Evolutionary conservation across 148 eudicot species (phyloP), one percentile per base, ranked within the genome.

Genomic region (Dysphania ambrosioides): DNA sequence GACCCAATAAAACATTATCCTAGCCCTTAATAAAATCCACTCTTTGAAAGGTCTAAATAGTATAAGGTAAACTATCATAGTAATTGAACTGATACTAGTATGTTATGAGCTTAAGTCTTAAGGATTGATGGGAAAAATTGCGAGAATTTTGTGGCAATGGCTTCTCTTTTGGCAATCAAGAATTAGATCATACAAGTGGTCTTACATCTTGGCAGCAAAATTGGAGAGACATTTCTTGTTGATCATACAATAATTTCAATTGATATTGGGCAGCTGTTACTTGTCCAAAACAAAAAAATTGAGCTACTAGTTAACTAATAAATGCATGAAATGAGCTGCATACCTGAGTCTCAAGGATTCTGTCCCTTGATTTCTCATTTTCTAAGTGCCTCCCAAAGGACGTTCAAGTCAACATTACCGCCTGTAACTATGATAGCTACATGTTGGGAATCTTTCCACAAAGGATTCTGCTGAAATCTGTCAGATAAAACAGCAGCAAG

Each of bases 401-500:
- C 89, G 65, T 88, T 86, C 62, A 95, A 78, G 83, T 95, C 99
- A 58, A 95, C 83, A 76, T 95, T 95, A 36, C 99, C 99, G 34
- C 99, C 99, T 1, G 99, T 92, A 53, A 95, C 77, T 63, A 95
- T 64, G 24, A 95, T 92, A 61, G 91, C 97, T 55, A 90, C 77
- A 77, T 92, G 78, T 53, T 81, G 80, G 80, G 92, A 87, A 36
- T 83, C 88, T 41, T 81, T 83, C 92, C 86, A 90, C 16, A 73
- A 53, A 9, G 89, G 85, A 81, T 86, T 87, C 34, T 84, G 79
- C 69, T 78, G 87, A 80, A 95, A 95, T 66, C 81, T 79, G 51
- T 89, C 83, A 0, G 97, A 95, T 35, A 92, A 78, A 80, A 89
- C 92, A 23, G 90, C 92, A 8, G 99, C 99, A 29, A 95, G 91